Evolutionary conservation across 257 asterid species (phyloP), one percentile per base, ranked within the genome.

Genomic region (Scutellaria baicalensis): DNA sequence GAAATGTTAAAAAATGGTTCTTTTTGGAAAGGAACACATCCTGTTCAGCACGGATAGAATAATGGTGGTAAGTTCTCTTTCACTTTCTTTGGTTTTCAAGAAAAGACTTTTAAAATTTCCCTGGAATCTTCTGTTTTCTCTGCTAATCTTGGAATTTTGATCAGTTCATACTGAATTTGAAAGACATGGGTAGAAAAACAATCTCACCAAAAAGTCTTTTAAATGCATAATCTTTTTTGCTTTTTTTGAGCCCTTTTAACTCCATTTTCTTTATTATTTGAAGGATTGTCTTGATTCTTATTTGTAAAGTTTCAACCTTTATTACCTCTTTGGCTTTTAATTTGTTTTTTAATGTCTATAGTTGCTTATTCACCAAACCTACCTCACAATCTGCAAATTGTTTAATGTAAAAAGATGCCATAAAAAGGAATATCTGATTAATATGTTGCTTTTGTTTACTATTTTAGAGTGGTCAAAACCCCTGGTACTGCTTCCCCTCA

Each of bases 301-400:
- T 40, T 66, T 50, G 39, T 73, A 45, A 79, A 73, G 78, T 40
- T 78, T 73, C 59, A 64, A 76, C 14, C 69, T 72, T 70, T 75
- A 42, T 63, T 6, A 9, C 52, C 42, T 38, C 47, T 67, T 74
- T 59, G 79, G 72, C 82, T 79, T 76, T 62, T 50, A 39, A 54
- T 74, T 69, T 73, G 67, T 71, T 75, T 78, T 55, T 42, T 69
- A 6, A 31, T 54, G 52, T 66, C 59, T 64, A 27, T 70, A 58
- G 78, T 67, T 84, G 90, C 87, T 81, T 68, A 78, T 61, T 56
- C 71, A 73, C 90, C 90, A 47, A 83, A 77, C 85, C 78, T 60
- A 76, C 74, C 67, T 66, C 18, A 52, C 31, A 72, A 62, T 31
- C 42, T 55, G 64, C 31, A 17, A 55, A 21, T 63, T 16, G 54